Base-by-base conservation (phyloP, 2,329 filamentous ascomycete genomes). In the Nemania sp. region DNA sequence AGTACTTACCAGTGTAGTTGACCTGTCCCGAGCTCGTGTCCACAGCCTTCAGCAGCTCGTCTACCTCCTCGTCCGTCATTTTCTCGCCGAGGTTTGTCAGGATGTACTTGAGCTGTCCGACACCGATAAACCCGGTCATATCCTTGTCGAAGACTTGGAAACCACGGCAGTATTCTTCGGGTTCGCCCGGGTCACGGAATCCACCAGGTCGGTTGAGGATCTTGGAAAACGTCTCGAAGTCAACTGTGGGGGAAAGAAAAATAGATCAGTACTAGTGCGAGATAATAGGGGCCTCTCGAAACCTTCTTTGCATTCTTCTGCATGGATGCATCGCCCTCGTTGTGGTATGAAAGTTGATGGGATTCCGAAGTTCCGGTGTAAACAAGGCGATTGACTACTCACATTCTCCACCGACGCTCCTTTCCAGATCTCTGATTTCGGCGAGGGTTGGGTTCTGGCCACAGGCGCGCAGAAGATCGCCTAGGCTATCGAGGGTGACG, bases 131-230 rank as follows among this genome's bases (percentile, higher is more conserved):
- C 60, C 96, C 96, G 68, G 94, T 97, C 89, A 97, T 92, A 81
- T 99, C 96, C 84, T 99, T 99, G 84, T 99, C 96, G 77, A 99
- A 99, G 62, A 99, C 96, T 82, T 99, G 96, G 86, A 99, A 99
- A 64, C 96, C 96, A 70, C 95, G 93, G 83, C 95, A 97, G 84
- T 99, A 99, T 82, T 98, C 95, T 79, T 98, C 95, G 47, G 96
- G 95, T 84, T 98, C 94, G 80, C 96, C 96, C 1, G 96, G 94
- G 77, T 98, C 96, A 80, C 96, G 94, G 92, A 99, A 99, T 77
- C 96, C 96, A 79, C 94, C 94, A 41, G 96, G 96, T 72, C 96
- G 92, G 88, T 98, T 98, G 72, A 99, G 93, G 76, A 98, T 90
- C 82, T 96, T 96, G 82, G 92, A 90, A 86, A 99, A 99, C 73